These are phyloP conservation scores for Camellia oleifera DNA, from an alignment of 179 eudicot genomes.

Conservation along the genomic window DNA sequence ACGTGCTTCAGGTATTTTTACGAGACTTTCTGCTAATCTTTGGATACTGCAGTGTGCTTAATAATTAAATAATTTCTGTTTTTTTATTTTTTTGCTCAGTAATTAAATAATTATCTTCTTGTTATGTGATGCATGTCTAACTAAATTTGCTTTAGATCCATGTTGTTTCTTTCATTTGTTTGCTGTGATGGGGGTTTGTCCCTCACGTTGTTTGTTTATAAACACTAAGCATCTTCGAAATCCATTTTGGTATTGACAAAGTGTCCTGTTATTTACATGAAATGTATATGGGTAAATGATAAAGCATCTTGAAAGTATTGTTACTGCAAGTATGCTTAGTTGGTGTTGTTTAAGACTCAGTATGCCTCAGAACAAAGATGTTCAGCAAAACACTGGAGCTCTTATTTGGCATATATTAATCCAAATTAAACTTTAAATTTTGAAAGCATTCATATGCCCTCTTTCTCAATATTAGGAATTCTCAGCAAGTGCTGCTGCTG, in stretches of 20 bases:
- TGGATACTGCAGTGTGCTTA: background rate
- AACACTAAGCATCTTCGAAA: background rate
- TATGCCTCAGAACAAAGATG: background rate
- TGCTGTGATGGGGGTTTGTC: background rate
- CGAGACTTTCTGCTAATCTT: background rate
- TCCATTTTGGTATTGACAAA: background rate
- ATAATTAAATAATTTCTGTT: background rate
- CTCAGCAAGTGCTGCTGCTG: background rate
- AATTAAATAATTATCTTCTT: background rate
- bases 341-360: background rate
- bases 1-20: slow-evolving; percentile 33
- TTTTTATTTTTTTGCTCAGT: background rate
- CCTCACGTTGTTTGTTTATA: slow-evolving; percentile 1
- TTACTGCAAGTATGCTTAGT: background rate
- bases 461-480: background rate
- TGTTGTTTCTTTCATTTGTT: slow-evolving; percentile 1
- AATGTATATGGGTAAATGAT: background rate
- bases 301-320: slow-evolving; percentile 8
- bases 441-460: background rate
- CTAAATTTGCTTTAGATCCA: background rate
- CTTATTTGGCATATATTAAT: background rate
- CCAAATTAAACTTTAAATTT: background rate
- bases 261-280: background rate
- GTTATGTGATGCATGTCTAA: background rate
- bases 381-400: background rate